Evolutionary conservation across 2,329 filamentous ascomycete species (phyloP), one percentile per base, ranked within the genome.

Genomic region (Lasiodiplodia gonubiensis): DNA sequence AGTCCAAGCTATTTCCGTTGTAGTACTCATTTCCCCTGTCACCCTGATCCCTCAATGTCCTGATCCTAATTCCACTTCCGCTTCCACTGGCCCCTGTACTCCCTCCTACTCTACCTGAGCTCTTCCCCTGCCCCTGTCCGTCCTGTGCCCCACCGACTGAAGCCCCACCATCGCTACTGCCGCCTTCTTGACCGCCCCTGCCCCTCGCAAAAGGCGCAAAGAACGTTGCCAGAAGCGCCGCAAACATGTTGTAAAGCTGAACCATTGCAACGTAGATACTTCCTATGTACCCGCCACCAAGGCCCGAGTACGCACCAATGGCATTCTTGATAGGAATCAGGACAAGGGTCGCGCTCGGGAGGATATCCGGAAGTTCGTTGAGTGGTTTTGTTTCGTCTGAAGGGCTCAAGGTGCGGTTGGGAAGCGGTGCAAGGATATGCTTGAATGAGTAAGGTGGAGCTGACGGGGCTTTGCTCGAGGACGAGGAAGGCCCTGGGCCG

Each of bases 1-100:
- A 92, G 71, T 91, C 91, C 66, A 90, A 77, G 88, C 91, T 92
- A 75, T 97, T 97, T 1, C 94, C 94, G 74, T 97, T 97, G 76
- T 97, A 97, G 55, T 96, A 86, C 74, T 96, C 90, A 48, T 84
- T 75, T 70, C 67, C 67, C 64, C 74, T 76, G 18, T 71, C 74
- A 49, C 80, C 70, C 73, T 82, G 81, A 76, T 84, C 82, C 23
- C 80, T 79, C 53, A 85, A 69, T 46, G 81, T 83, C 67, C 82
- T 76, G 18, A 85, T 79, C 63, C 80, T 77, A 14, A 82, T 69
- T 60, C 49, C 69, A 69, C 21, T 67, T 49, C 57, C 61, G 30
- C 67, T 52, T 67, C 69, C 27, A 68, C 69, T 63, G 39, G 59
- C 60, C 21, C 27, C 42, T 30, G 8, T 33, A 33, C 54, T 21